Base-by-base conservation (phyloP, 257 asterid species). In the Coffea eugenioides region DNA sequence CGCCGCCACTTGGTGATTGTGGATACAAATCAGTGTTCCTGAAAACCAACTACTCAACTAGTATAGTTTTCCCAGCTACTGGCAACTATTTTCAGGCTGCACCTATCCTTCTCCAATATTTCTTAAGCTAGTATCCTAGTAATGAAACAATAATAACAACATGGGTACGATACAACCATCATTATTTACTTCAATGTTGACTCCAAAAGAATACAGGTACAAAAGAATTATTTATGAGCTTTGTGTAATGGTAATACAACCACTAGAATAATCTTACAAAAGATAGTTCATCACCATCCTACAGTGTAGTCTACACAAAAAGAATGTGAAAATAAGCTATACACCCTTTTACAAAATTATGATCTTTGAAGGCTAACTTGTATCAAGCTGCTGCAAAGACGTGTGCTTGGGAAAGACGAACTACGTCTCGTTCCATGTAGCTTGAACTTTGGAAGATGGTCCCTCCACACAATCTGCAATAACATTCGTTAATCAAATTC, bases 271-370 rank as follows among this genome's bases (percentile, higher is more conserved):
- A 46, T 46, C 5, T 46, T 20, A 7, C 43, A 64, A 4, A 43
- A 23, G 23, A 62, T 52, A 43, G 71, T 21, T 62, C n/a, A 14
- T 31, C 56, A 43, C 10, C 61, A 61, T 13, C 20, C 27, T 25
- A 70, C 15, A 3, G 11, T 62, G 71, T 48, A 39, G 16, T 64
- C 31, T 23, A 71, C 34, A 20, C 21, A 31, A 80, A 23, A 73
- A 54, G 5, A 20, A 25, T 25, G 48, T 43, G 56, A 61, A 61
- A 77, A 49, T 23, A 49, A n/a, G 41, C 79, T 77, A 43, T 62
- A 27, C 74, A 69, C 62, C 61, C 72, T 68, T 8, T 75, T 43
- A 69, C 77, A 68, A 75, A 69, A 56, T 11, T 74, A 31, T 57
- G 76, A 52, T 43, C 67, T 25, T 67, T 36, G n/a, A 65, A 71